A percentile compares a stretch with the other conserved stretches of the same genome.
These are phyloP conservation scores for Plasmodium chabaudi DNA, from an alignment of 169 alveolate species.

Conservation along the genomic window DNA sequence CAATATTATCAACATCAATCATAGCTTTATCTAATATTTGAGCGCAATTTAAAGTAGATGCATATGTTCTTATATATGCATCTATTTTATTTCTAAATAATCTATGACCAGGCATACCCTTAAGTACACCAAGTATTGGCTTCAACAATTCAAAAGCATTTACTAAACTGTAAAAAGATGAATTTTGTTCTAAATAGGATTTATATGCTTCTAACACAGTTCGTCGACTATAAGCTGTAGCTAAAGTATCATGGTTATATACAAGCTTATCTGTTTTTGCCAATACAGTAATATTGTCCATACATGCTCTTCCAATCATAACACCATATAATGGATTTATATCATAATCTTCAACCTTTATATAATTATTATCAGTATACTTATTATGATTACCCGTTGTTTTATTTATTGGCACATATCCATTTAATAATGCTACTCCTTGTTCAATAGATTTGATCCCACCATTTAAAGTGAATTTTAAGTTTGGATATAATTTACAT, in stretches of 20 bases:
- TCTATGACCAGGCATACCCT: conserved; percentile 86
- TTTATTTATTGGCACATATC: conserved; percentile 27
- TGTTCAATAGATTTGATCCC: conserved; percentile 88
- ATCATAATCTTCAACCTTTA: conserved; percentile 37
- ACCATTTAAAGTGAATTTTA: conserved; percentile 94
- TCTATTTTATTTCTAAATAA: conserved; percentile 79
- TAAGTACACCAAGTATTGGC: conserved; percentile 87
- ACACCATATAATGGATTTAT: conserved; percentile 83
- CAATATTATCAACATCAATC: conserved; percentile 36
- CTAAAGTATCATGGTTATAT: conserved; percentile 77
- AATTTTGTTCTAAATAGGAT: conserved; percentile 44
- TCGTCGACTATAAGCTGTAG: conserved; percentile 80
- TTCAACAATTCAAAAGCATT: conserved; percentile 82
- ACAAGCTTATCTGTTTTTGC: conserved; percentile 83
- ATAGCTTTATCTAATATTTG: conserved; percentile 62
- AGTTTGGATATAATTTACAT: conserved; percentile 91
- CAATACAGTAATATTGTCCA: conserved; percentile 87
- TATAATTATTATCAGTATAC: conserved; percentile 33
- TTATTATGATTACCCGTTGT: conserved; percentile 47
- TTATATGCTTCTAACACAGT: conserved; percentile 80
- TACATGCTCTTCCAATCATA: conserved; percentile 89
- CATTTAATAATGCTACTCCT: conserved; percentile 79
- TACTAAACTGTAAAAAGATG: conserved; percentile 68
- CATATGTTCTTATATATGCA: conserved; percentile 45
- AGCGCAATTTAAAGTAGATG: conserved; percentile 46